Evolutionary conservation across 257 asterid species (phyloP), one percentile per base, ranked within the genome.

Genomic region (Leonotis leonurus): DNA sequence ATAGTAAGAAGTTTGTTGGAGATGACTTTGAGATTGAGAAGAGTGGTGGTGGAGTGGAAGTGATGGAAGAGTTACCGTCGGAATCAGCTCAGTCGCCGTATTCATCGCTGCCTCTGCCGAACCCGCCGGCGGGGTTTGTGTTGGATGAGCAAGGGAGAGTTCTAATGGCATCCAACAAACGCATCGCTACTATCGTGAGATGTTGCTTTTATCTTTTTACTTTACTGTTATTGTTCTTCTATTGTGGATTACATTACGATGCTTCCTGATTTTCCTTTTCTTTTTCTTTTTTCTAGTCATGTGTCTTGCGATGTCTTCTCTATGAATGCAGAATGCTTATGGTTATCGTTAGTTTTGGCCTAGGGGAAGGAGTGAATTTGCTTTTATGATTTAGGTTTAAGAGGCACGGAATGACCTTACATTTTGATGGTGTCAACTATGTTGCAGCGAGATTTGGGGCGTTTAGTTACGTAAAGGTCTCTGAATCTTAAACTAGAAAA

Each of bases 41-140:
- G 78, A 63, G 71, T 21, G 77, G 64, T 17, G 67, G 67, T 69
- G 72, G 70, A 32, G 74, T 74, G 71, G 85, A 72, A 45, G 70
- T 68, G 74, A 50, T 70, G 29, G 85, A n/a, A n/a, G n/a, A 79
- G 65, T 72, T 78, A 5, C 71, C 73, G 40, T 65, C 77, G 6
- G 60, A 74, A 17, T 70, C 73, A 37, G 46, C 54, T 6, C 52
- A 53, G 62, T 48, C 84, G 37, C 75, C 80, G 3, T 77, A 77
- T 62, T 30, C 82, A 64, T 72, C 86, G 62, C 75, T 89, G 69
- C 88, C 95, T 20, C 75, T 88, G 66, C 96, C 98, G 13, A 91
- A 91, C 9, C 98, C 98, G 0, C 96, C 98, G 18, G 98, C 98
- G 5, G 96, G 98, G n/a, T 91, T 91, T 55, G 83, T 85, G 45